Evolutionary conservation across 208 protist species (phyloP).

Genomic region (Leishmania tarentolae): DNA sequence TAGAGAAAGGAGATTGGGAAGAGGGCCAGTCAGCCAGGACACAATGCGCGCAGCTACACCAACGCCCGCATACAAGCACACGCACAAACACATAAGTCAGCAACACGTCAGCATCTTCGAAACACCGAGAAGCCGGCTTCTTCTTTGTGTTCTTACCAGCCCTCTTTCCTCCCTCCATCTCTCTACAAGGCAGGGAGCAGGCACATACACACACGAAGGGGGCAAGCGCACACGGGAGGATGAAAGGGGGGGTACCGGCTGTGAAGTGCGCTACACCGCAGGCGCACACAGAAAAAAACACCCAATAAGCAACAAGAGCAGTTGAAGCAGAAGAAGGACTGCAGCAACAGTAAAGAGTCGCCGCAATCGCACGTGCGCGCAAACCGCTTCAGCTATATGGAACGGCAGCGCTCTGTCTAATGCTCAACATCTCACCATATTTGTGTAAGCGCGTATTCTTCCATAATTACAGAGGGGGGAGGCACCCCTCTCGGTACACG

Average conservation of each 20-base stretch:
- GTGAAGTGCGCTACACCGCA: not conserved
- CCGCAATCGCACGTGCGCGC: not conserved
- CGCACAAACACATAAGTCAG: not conserved
- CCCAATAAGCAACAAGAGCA: slow-evolving; percentile 7
- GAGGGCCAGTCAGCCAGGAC: not conserved
- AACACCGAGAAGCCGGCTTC: not conserved
- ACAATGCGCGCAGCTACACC: not conserved
- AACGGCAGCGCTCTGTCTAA: not conserved
- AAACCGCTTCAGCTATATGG: not conserved
- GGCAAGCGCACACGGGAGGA: not conserved
- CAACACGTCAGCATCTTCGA: not conserved
- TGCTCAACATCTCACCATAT: not conserved
- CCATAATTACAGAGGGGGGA: not conserved
- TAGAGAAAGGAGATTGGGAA: not conserved
- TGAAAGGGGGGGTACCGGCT: not conserved
- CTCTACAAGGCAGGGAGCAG: not conserved
- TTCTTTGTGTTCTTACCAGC: not conserved
- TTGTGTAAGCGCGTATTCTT: not conserved
- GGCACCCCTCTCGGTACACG: not conserved
- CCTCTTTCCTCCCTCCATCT: not conserved
- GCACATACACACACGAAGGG: not conserved
- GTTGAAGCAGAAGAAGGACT: slow-evolving; percentile 12
- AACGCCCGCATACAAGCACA: slow-evolving; percentile 1
- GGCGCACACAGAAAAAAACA: not conserved
- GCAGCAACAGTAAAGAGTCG: not conserved